Conservation (phyloP, 345 rosid genomes). For the Psidium friedrichsthalianum region DNA sequence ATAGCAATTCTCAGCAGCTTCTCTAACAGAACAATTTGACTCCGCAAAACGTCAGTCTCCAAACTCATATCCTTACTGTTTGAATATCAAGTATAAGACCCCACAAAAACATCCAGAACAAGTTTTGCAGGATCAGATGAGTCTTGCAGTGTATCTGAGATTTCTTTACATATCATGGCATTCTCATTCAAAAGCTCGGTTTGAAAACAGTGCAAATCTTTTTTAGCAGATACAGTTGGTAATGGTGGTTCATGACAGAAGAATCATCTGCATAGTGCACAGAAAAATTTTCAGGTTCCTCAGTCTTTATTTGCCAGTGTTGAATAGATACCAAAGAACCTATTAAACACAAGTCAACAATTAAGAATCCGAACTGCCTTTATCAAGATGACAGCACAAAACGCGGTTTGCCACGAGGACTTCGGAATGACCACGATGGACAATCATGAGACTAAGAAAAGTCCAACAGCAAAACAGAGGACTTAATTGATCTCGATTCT, state of each 20-base stretch:
- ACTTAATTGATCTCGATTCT: neutral
- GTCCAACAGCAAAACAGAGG: neutral
- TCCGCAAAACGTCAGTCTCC: slow-evolving; percentile 11
- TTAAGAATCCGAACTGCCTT: neutral
- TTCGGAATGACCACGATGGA: neutral
- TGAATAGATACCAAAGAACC: neutral
- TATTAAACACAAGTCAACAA: neutral
- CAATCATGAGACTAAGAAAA: neutral
- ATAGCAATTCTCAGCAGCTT: slow-evolving; percentile 15
- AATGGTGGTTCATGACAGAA: neutral
- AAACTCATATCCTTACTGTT: slow-evolving; percentile 1
- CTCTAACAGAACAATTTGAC: slow-evolving; percentile 30
- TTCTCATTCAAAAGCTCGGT: slow-evolving; percentile 4
- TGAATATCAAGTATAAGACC: slow-evolving; percentile 13
- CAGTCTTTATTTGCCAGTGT: neutral
- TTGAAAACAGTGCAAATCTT: slow-evolving; percentile 1
- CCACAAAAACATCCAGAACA: slow-evolving; percentile 31
- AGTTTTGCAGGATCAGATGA: slow-evolving; percentile 41
- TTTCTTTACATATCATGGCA: slow-evolving; percentile 9
- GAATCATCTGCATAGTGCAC: neutral
- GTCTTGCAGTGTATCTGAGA: slow-evolving; percentile 3
- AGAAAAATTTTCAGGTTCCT: slow-evolving; percentile 18
- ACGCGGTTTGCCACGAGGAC: neutral
- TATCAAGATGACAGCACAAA: neutral
- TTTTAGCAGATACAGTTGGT: neutral